Percentiles rank a stretch among this genome's conserved stretches.
These are phyloP conservation scores for Plasmodium gaboni DNA, from an alignment of 169 alveolate species.

Conservation along the genomic window DNA sequence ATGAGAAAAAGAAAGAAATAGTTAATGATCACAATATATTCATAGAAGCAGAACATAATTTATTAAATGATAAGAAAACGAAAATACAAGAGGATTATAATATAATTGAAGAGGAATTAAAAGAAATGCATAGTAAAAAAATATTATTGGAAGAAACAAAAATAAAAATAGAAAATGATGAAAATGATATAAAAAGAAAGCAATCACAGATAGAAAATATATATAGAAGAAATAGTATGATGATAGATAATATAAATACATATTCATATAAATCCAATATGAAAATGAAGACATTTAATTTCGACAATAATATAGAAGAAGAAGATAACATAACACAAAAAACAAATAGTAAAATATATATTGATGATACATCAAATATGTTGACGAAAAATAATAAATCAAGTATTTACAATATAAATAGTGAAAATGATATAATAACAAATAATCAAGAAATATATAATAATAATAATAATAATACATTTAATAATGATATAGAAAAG, in stretches of 20 bases:
- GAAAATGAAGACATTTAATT: too few species aligned
- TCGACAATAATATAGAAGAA: too few species aligned
- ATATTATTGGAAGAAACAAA: constrained; percentile 9
- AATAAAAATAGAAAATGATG: neutral
- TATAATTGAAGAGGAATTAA: neutral
- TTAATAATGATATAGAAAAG: neutral
- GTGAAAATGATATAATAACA: too few species aligned
- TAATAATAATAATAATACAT: neutral
- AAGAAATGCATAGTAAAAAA: neutral
- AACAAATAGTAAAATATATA: too few species aligned
- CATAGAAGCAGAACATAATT: neutral
- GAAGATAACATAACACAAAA: too few species aligned
- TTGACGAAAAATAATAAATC: too few species aligned
- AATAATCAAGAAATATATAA: too few species aligned
- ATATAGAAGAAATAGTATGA: constrained; percentile 1
- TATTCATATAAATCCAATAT: too few species aligned
- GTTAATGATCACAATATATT: neutral
- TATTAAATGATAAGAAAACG: constrained; percentile 1
- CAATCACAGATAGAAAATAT: neutral
- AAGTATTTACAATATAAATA: too few species aligned
- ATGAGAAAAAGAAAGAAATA: constrained; percentile 8
- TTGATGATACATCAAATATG: too few species aligned
- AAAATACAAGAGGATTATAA: neutral
- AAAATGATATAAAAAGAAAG: constrained; percentile 7
- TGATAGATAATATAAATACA: neutral